Base-by-base conservation (phyloP, 192 early-diverging fungal species). In the Gaertneriomyces sp. region DNA sequence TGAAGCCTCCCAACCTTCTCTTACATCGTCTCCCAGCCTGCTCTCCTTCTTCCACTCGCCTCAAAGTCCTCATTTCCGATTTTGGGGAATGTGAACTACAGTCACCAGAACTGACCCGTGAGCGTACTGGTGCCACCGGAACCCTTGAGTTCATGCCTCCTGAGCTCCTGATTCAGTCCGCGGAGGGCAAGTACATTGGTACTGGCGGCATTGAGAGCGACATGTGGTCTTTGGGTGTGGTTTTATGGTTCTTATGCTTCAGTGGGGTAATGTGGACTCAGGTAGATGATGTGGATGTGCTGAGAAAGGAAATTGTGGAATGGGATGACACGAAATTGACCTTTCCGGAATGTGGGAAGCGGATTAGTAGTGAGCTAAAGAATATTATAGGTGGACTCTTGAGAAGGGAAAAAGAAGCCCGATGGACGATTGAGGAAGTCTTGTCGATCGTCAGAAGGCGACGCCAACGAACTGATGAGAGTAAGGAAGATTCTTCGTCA, bases 21-120 rank as follows among this genome's bases (percentile, higher is more conserved):
- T 49, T 12, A 49, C 12, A 49, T 49, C 47, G 25, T 33, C 25
- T 33, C 2, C 25, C 25, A 33, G 25, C 25, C 25, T 49, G 47
- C 12, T 49, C 17, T n/a, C 17, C 12, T 49, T 49, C 47, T 38
- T 60, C 41, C 58, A 4, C 11, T 44, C 58, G 81, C 17, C 94
- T 95, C 1, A 79, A 89, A 11, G 79, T 98, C 5, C 73, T 98
- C 60, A 87, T 98, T 49, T 93, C 93, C 0, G 96, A 98, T 78
- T 98, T 98, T 84, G 96, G 96, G 63, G 96, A 98, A 68, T 98
- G 96, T 77, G 96, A 96, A 72, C 79, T 93, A 16, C 58, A 93
- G 41, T 87, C 87, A 39, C 87, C 90, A 11, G 51, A 66, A 44
- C 42, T 54, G 16, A 42, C 81, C 53, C 80, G 88, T 10, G 79